Evolutionary conservation across 345 rosid genomes (phyloP), one percentile per base, ranked within the genome.

Genomic region (Hibiscus mutabilis): DNA sequence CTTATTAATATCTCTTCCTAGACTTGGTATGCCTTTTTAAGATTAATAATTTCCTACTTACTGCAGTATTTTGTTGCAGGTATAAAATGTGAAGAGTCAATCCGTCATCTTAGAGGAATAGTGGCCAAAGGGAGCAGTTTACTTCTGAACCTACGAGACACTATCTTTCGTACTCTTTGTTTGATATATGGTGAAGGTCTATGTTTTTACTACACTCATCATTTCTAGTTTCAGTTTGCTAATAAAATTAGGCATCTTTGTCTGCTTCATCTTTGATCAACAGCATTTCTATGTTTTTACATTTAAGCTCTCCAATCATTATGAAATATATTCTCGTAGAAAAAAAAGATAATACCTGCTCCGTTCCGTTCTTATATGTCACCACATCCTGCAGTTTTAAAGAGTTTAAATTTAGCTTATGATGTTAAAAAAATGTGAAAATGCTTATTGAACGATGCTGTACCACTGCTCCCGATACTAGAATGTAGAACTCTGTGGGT

Each of bases 381-480:
- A 91, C 72, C 74, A 94, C 79, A 3, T 94, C 97, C 96, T 95
- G 88, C 82, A 74, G 42, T 81, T 78, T 31, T 6, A 68, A 44
- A 51, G 6, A 66, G 46, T 69, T 79, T 40, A 78, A 72, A 27
- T 60, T 55, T 75, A 68, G 56, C 60, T 31, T 37, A 61, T 63
- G 55, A 53, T 75, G 29, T 35, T 53, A 42, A 53, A 68, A 53
- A 51, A 52, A 55, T 60, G 22, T 12, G 19, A 27, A 22, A 12
- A 13, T 3, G 33, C 6, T 18, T 37, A 37, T 25, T n/a, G 24
- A 73, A 69, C 56, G 77, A 47, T 61, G 68, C 11, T 47, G 27
- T 90, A 91, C 99, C 96, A 90, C 86, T 75, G 91, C 89, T 79
- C 97, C 99, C 7, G 97, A 88, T 59, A 86, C 92, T 76, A 95